Conservation (phyloP, 129 eudicot species). For the Centrapalus pauciflorus region DNA sequence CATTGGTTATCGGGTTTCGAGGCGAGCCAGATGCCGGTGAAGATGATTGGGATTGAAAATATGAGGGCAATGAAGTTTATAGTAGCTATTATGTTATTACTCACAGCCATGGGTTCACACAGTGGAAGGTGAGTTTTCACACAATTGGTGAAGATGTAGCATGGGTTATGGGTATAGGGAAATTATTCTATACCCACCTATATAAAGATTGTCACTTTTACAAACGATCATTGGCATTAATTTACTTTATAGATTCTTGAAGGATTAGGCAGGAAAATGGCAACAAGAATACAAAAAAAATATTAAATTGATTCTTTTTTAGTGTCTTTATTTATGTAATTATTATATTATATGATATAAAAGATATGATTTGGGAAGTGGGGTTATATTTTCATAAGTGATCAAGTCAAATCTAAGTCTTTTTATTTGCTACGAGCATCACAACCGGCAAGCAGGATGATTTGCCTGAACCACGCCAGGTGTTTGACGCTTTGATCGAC, state of each 20-base stretch:
- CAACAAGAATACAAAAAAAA: neutral
- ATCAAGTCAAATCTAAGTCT: conserved; percentile 2
- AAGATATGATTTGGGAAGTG: conserved; percentile 22
- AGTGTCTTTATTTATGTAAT: conserved; percentile 30
- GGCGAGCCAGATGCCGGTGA: conserved; percentile 92
- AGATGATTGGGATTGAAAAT: conserved; percentile 79
- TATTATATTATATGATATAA: too few relatives aligned
- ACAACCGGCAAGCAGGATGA: too few relatives aligned
- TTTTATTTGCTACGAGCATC: too few relatives aligned
- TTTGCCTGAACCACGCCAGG: too few relatives aligned
- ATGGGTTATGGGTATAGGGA: conserved; percentile 27
- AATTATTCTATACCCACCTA: conserved; percentile 30
- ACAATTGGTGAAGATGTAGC: conserved; percentile 15
- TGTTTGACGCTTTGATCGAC: too few relatives aligned
- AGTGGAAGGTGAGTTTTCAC: conserved; percentile 12
- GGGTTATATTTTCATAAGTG: conserved; percentile 9
- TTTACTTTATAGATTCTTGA: conserved; percentile 25
- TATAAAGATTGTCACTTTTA: conserved; percentile 15
- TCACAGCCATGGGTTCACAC: conserved; percentile 56
- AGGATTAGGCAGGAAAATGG: conserved; percentile 17
- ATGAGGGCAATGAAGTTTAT: conserved; percentile 77
- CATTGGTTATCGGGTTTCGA: conserved; percentile 84
- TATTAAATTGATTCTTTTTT: conserved; percentile 7
- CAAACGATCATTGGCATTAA: conserved; percentile 3
- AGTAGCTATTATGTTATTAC: conserved; percentile 86